Percentiles rank a stretch among this genome's conserved stretches.
Evolutionary conservation across 2,329 filamentous ascomycete genomes (phyloP).

Genomic region (Orbilia blumenaviensis): DNA sequence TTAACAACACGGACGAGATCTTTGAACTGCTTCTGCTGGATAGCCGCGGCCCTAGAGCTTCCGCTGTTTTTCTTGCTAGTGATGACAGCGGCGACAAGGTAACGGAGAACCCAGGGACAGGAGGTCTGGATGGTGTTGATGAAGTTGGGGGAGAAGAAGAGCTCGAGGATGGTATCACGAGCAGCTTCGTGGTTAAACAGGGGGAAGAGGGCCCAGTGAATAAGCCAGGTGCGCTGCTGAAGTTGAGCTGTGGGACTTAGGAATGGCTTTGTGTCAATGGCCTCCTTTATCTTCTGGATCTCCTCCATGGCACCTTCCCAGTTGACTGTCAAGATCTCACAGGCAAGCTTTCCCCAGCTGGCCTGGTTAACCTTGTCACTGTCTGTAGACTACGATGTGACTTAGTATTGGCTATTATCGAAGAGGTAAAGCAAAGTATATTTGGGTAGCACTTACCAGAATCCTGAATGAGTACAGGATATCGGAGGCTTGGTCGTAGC

Average conservation of each 20-base stretch:
- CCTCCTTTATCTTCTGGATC: slow-evolving; percentile 86
- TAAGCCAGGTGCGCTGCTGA: slow-evolving; percentile 93
- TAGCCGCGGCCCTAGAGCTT: slow-evolving; percentile 74
- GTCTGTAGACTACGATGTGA: slow-evolving; percentile 74
- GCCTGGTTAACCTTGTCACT: slow-evolving; percentile 96
- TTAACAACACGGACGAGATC: slow-evolving; percentile 93
- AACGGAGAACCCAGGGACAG: slow-evolving; percentile 95
- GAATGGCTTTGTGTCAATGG: slow-evolving; percentile 92
- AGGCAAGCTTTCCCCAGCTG: slow-evolving; percentile 97
- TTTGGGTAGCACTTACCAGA: slow-evolving; percentile 64
- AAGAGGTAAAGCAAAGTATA: not conserved
- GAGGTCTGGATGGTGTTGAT: slow-evolving; percentile 99
- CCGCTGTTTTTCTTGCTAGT: slow-evolving; percentile 79
- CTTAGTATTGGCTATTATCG: not conserved
- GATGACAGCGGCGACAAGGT: slow-evolving; percentile 92
- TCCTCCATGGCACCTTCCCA: slow-evolving; percentile 95
- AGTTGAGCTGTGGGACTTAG: slow-evolving; percentile 95
- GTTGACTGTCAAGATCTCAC: slow-evolving; percentile 91
- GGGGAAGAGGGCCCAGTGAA: slow-evolving; percentile 98
- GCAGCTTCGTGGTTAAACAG: slow-evolving; percentile 97
- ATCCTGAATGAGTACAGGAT: slow-evolving; percentile 98
- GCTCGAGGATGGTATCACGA: slow-evolving; percentile 88
- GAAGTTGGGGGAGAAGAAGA: slow-evolving; percentile 95
- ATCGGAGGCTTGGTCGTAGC: slow-evolving; percentile 88
- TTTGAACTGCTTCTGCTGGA: slow-evolving; percentile 98